phyloP scores from a whole-genome alignment of 73 alveolate genomes.

The Paramecium sonneborni region DNA sequence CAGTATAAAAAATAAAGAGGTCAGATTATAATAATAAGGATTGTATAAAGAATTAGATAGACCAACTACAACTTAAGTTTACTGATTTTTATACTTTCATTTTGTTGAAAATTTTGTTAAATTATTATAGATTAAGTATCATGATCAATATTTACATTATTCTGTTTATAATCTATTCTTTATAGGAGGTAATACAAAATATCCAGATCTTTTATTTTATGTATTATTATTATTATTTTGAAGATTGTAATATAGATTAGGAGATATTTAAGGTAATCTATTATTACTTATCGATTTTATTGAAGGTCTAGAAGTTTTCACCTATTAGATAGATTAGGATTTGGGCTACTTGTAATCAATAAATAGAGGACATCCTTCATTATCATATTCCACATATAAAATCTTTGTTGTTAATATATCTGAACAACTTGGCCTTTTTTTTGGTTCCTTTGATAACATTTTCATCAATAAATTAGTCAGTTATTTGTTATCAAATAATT shows the following conservation, averaged over 20 bases:
- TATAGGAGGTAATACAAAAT: neutral
- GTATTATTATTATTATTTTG: neutral
- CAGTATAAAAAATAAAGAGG: neutral
- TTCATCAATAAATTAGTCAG: neutral
- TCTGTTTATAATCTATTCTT: neutral
- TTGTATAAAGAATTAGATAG: conserved; percentile 26
- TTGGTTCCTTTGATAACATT: neutral
- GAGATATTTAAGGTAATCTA: neutral
- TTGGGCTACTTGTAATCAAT: neutral
- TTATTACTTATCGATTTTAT: neutral
- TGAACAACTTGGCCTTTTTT: neutral
- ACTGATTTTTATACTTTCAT: conserved; percentile 1
- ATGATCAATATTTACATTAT: neutral
- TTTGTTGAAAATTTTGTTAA: neutral
- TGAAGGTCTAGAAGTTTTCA: neutral
- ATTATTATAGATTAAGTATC: too few relatives aligned
- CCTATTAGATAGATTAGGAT: neutral
- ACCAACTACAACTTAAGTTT: conserved; percentile 30
- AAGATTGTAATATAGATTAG: neutral
- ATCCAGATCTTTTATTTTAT: neutral
- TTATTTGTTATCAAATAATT: neutral
- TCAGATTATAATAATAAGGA: neutral
- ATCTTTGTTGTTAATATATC: neutral
- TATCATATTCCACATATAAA: neutral
- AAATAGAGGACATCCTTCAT: neutral